Conservation (phyloP, 495 filamentous ascomycete species). For the Diplogelasinospora grovesii region DNA sequence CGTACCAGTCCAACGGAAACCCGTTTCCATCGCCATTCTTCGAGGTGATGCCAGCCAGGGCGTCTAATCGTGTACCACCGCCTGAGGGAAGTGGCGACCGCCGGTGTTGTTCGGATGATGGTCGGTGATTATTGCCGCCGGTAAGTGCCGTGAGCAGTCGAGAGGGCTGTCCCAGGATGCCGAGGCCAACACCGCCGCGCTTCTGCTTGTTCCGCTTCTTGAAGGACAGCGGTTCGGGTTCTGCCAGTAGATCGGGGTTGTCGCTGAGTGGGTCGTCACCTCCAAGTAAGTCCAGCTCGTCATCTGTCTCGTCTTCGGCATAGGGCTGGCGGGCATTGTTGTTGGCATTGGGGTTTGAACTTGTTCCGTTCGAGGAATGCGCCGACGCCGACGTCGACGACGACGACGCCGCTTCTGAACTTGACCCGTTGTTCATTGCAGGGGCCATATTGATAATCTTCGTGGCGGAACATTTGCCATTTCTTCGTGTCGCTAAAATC, state of each 20-base stretch:
- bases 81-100: neutral
- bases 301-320: conserved; percentile 25
- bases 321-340: conserved; percentile 18
- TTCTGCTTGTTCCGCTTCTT: conserved; percentile 75
- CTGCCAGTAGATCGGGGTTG: conserved; percentile 45
- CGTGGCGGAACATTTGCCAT: conserved; percentile 12
- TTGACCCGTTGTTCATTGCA: conserved; percentile 21
- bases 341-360: conserved; percentile 12
- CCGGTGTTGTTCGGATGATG: conserved; percentile 2
- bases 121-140: conserved; percentile 20
- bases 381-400: conserved; percentile 2
- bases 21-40: conserved; percentile 22
- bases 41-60: neutral
- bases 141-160: conserved; percentile 54
- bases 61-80: neutral
- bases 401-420: conserved; percentile 12
- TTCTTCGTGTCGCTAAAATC: neutral
- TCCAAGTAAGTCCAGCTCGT: conserved; percentile 41
- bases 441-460: neutral
- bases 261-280: conserved; percentile 34
- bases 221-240: conserved; percentile 62
- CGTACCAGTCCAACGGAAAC: conserved; percentile 72
- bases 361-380: conserved; percentile 8
- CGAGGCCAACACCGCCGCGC: too few relatives aligned
- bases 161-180: conserved; percentile 36